Evolutionary conservation across 495 filamentous ascomycete genomes (phyloP).

Genomic region (Geoglossum glabrum): DNA sequence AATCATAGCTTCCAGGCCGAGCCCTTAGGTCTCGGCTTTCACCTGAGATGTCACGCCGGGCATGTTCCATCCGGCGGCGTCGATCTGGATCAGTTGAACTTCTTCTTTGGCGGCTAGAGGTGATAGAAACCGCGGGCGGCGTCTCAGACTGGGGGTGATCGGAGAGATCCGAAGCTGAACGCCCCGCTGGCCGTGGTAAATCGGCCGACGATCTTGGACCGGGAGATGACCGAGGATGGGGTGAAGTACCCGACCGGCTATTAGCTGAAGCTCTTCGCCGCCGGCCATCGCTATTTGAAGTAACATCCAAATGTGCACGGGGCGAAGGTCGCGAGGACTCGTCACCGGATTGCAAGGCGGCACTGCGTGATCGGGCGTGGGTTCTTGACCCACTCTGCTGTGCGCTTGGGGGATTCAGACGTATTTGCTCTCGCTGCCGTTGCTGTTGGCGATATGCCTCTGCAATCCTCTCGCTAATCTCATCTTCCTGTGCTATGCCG

Average conservation of each 20-base stretch:
- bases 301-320: neutral
- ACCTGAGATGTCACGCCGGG: neutral
- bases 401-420: neutral
- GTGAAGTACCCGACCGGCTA: constrained; percentile 9
- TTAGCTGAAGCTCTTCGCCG: neutral
- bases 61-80: neutral
- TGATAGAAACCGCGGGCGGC: neutral
- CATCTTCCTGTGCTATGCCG: constrained; percentile 56
- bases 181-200: constrained; percentile 24
- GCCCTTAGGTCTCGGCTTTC: neutral
- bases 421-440: constrained; percentile 22
- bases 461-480: constrained; percentile 72
- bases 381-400: neutral
- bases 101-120: constrained; percentile 15
- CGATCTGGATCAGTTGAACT: constrained; percentile 26
- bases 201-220: constrained; percentile 16
- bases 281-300: neutral
- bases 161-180: constrained; percentile 38
- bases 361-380: constrained; percentile 2
- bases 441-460: constrained; percentile 64
- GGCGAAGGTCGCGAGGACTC: neutral
- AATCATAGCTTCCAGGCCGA: neutral
- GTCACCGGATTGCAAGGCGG: neutral
- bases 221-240: constrained; percentile 7
- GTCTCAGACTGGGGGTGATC: constrained; percentile 7